Evolutionary conservation across 2,329 filamentous ascomycete genomes (phyloP).

Genomic region (Ramichloridium luteum): DNA sequence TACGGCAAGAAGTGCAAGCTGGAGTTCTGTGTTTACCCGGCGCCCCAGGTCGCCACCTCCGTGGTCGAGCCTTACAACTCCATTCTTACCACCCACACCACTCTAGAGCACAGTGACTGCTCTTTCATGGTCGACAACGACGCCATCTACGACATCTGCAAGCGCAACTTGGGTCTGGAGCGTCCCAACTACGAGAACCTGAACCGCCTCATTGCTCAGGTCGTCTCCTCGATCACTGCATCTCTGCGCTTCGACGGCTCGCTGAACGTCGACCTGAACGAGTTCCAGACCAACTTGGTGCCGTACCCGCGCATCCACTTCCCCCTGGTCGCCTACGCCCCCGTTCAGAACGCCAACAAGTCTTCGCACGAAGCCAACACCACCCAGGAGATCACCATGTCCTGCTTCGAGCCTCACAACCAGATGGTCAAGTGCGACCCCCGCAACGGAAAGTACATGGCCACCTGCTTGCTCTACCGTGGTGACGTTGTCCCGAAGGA

Average conservation of each 20-base stretch:
- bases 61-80: conserved; percentile 99
- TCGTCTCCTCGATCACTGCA: conserved; percentile 95
- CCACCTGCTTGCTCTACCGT: conserved; percentile 93
- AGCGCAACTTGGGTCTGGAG: conserved; percentile 92
- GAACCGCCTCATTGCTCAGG: conserved; percentile 96
- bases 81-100: conserved; percentile 97
- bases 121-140: conserved; percentile 99
- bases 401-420: conserved; percentile 99
- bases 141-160: conserved; percentile 99
- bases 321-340: conserved; percentile 91
- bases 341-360: conserved; percentile 89
- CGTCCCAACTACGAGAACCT: conserved; percentile 97
- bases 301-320: conserved; percentile 99
- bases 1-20: conserved; percentile 99
- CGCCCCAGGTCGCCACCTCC: conserved; percentile 90
- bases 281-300: conserved; percentile 99
- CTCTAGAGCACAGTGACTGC: conserved; percentile 98
- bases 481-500: conserved; percentile 97
- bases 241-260: conserved; percentile 97
- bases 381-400: conserved; percentile 95
- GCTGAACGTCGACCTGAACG: conserved; percentile 97
- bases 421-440: conserved; percentile 99
- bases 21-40: conserved; percentile 98
- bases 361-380: conserved; percentile 96
- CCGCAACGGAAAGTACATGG: conserved; percentile 99